A percentile compares a stretch with the other conserved stretches of the same genome.
phyloP scores from a whole-genome alignment of 2,329 filamentous ascomycete species.

The Helotiales sp. region DNA sequence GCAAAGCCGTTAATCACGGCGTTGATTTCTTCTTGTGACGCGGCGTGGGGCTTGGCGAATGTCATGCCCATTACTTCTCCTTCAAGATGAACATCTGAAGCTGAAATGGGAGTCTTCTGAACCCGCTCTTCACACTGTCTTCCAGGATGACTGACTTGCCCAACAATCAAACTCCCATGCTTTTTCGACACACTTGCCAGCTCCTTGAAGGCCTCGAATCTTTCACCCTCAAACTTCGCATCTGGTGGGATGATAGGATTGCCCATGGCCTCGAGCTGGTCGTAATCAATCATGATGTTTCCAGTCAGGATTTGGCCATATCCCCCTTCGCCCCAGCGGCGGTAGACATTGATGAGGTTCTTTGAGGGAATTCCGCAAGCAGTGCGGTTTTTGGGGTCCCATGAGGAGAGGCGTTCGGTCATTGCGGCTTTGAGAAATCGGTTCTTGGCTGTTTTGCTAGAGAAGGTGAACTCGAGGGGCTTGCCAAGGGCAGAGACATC shows the following conservation, averaged over 20 bases:
- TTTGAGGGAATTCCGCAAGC: constrained; percentile 54
- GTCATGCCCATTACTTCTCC: constrained; percentile 45
- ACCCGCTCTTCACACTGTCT: constrained; percentile 37
- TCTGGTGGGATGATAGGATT: constrained; percentile 59
- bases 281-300: constrained; percentile 64
- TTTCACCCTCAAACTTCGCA: constrained; percentile 50
- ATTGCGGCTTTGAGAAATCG: constrained; percentile 69
- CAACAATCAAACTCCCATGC: constrained; percentile 57
- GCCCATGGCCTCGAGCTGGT: constrained; percentile 55
- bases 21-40: constrained; percentile 54
- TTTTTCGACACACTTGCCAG: constrained; percentile 55
- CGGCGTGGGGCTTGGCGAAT: constrained; percentile 54
- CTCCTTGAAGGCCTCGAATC: constrained; percentile 60
- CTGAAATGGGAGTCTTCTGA: constrained; percentile 40
- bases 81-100: constrained; percentile 41
- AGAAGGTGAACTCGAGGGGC: constrained; percentile 51
- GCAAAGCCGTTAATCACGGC: constrained; percentile 60
- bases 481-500: constrained; percentile 41
- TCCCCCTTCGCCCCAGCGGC: constrained; percentile 59
- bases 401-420: constrained; percentile 63
- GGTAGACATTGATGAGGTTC: constrained; percentile 57
- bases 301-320: constrained; percentile 60
- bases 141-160: constrained; percentile 63
- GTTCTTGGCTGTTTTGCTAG: constrained; percentile 58
- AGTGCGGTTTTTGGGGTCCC: constrained; percentile 52